phyloP scores from a whole-genome alignment of 176 grass and related monocot genomes.

The Aegilops bicornis region DNA sequence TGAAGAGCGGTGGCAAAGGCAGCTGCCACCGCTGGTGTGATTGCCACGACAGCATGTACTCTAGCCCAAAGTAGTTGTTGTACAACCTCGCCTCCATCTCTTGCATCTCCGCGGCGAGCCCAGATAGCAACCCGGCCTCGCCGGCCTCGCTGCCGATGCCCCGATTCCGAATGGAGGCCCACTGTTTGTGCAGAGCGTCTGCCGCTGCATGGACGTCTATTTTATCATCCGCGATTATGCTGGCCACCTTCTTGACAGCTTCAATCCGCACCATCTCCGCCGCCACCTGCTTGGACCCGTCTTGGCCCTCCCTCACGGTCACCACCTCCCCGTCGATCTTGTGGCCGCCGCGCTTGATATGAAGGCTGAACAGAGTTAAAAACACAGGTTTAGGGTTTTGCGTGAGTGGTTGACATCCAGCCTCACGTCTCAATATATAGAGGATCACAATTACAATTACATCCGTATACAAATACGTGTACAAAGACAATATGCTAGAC shows the following conservation, averaged over 20 bases:
- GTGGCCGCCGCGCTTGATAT: background rate
- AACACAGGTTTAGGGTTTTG: too few species aligned
- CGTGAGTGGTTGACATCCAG: too few species aligned
- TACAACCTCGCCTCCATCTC: background rate
- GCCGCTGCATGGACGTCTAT: background rate
- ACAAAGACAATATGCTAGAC: too few species aligned
- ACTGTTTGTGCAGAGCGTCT: background rate
- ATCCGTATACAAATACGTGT: too few species aligned
- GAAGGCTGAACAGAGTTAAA: too few species aligned
- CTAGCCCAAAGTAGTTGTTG: background rate
- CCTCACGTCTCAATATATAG: too few species aligned
- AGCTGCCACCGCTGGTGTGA: background rate
- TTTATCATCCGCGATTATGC: background rate
- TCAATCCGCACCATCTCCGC: slow-evolving; percentile 8
- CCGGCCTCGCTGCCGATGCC: too few species aligned
- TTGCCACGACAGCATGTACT: background rate
- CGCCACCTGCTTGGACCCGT: background rate
- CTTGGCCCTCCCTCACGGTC: background rate
- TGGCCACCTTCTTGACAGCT: background rate
- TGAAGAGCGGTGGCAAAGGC: background rate
- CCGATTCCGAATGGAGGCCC: background rate
- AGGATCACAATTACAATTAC: too few species aligned
- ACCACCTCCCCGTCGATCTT: background rate
- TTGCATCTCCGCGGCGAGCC: background rate
- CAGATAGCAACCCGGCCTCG: background rate